Base-by-base conservation (phyloP, 2,329 filamentous ascomycete species). In the Tolypocladium amazonense region DNA sequence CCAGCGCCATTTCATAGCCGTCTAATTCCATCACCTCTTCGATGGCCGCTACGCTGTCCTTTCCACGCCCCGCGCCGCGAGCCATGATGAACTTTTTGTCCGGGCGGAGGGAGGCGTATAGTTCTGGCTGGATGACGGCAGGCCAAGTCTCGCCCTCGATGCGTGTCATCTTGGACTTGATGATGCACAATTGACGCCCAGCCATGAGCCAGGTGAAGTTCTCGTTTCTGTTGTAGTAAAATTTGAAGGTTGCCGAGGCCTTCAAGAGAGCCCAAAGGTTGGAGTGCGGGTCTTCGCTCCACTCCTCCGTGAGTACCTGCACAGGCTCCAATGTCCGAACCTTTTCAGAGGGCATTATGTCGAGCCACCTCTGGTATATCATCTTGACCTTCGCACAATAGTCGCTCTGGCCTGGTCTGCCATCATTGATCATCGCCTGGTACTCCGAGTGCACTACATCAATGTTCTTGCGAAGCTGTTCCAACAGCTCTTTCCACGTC, bases 261-360 rank as follows among this genome's bases (percentile, higher is more conserved):
- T 81, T 81, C 20, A 84, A 68, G 3, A 81, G 67, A 3, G 75
- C 72, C 81, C 80, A 85, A 4, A 63, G 67, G 33, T 73, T 76
- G 14, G 73, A 70, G 1, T 65, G 50, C 0, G 63, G 59, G 20
- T 71, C 62, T 4, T 61, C 57, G 14, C 60, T 65, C 65, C 65
- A 69, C 2, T 33, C 11, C 11, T 70, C 67, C 6, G 79, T 62
- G 3, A 71, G 68, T 0, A 58, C 58, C 11, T 60, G 62, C 4
- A 73, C 63, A 7, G 67, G 65, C 39, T 69, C 71, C 37, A 67
- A 65, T 20, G 54, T 38, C 8, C 62, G 39, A n/a, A 65, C 27
- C 12, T 65, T 61, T 0, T 59, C 54, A 0, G 73, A 69, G 0
- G 80, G 76, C 9, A 64, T 52, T n/a, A 83, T 78, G 2, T 62